Evolutionary conservation across 1,284 basidiomycete species (phyloP).

Genomic region (Xerocomus tenax): DNA sequence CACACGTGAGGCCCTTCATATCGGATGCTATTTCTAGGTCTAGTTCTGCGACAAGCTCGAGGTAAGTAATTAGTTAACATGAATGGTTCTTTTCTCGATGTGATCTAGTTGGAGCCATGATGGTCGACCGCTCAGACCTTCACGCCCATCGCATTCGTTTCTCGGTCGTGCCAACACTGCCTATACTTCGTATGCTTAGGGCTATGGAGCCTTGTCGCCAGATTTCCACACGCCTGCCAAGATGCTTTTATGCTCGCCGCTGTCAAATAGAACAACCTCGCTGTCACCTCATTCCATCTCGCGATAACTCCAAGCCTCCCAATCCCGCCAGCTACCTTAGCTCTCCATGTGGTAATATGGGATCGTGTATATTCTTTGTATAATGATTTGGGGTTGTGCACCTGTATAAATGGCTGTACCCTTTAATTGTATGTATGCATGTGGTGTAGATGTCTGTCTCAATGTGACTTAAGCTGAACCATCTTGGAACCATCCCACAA

Average conservation of each 20-base stretch:
- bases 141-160: slow-evolving; percentile 9
- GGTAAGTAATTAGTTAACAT: slow-evolving; percentile 22
- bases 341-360: slow-evolving; percentile 25
- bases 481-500: too few relatives aligned
- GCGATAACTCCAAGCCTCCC: slow-evolving; percentile 21
- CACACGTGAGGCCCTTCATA: slow-evolving; percentile 15
- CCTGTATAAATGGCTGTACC: slow-evolving; percentile 24
- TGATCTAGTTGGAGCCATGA: slow-evolving; percentile 29
- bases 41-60: slow-evolving; percentile 32
- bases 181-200: slow-evolving; percentile 22
- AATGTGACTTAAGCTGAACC: not conserved
- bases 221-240: slow-evolving; percentile 8
- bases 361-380: slow-evolving; percentile 31
- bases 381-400: slow-evolving; percentile 14
- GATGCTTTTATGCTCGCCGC: slow-evolving; percentile 22
- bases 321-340: slow-evolving; percentile 12
- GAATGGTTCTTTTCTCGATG: slow-evolving; percentile 2
- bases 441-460: slow-evolving; percentile 4
- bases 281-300: slow-evolving; percentile 4
- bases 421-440: slow-evolving; percentile 24
- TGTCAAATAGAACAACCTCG: slow-evolving; percentile 5
- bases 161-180: slow-evolving; percentile 11
- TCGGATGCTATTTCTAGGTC: slow-evolving; percentile 28
- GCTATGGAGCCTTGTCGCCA: not conserved
- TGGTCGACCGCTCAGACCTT: slow-evolving; percentile 16